Evolutionary conservation across 73 alveolate species (phyloP), one percentile per base, ranked within the genome.

Genomic region (Stentor coeruleus): DNA sequence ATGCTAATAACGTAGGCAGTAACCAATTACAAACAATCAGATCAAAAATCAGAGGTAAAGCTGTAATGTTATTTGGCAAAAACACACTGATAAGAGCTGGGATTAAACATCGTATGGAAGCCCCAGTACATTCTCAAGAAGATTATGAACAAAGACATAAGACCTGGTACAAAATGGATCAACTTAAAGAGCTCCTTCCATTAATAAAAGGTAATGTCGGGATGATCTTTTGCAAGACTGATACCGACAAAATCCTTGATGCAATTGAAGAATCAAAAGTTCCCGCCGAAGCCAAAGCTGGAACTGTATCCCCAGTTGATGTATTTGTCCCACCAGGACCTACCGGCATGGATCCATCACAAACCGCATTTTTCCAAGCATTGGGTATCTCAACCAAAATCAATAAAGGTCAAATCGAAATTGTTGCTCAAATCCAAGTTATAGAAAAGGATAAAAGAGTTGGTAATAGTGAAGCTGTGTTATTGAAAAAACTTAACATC

Each of bases 291-390:
- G 99, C 99, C 74, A 96, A 90, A 87, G 98, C 96, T 33, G 99
- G 99, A 83, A 94, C 97, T 59, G 60, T 90, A 40, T 96, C 99
- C 90, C 99, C 98, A 35, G 91, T 85, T 86, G 99, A 98, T 79
- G 98, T 98, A 84, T 93, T 91, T 84, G 97, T 98, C 81, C 98
- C 98, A 28, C 94, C 99, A 57, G 99, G 99, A 20, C 98, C 99
- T 28, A 97, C 99, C 74, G 99, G 99, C 87, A 94, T 98, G 96
- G 99, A 98, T 84, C 99, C 99, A 76, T 93, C 99, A 82, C 99
- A 95, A 91, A 98, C 98, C 58, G 92, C 93, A 84, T 98, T 97
- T 99, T 98, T 98, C 99, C 99, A 98, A 90, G 99, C 93, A 15
- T 84, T 93, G 42, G 86, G 88, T 77, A 91, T 93, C 83, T 93